Conservation (phyloP, 2,329 filamentous ascomycete species). For the Zymoseptoria crescenta region DNA sequence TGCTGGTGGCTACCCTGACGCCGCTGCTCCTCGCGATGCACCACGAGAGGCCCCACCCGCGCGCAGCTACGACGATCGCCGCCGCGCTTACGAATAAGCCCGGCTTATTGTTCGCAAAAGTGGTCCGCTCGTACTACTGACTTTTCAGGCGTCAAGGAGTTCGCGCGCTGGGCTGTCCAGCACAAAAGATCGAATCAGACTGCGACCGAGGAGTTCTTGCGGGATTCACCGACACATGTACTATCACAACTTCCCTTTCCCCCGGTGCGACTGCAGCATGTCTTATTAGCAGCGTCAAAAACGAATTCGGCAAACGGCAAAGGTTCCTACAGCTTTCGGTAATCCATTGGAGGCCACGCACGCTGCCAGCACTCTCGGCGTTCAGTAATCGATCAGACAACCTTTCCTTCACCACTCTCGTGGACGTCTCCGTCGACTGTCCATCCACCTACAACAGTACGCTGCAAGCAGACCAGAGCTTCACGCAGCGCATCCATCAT, state of each 20-base stretch:
- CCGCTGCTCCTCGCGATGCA: constrained; percentile 17
- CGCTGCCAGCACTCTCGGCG: constrained; percentile 18
- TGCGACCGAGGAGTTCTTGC: constrained; percentile 21
- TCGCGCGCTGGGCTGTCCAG: constrained; percentile 9
- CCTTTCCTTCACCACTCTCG: constrained; percentile 12
- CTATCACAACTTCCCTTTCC: constrained; percentile 24
- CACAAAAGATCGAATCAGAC: constrained; percentile 16
- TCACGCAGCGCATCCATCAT: constrained; percentile 1
- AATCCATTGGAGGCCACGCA: constrained; percentile 8
- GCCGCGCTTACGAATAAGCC: constrained; percentile 29
- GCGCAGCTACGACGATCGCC: constrained; percentile 28
- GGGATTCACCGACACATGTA: constrained; percentile 21
- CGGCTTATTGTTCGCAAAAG: constrained; percentile 12
- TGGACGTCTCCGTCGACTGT: constrained; percentile 8
- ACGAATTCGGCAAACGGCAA: constrained; percentile 13
- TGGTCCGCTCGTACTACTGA: constrained; percentile 18
- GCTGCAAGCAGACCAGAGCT: not conserved
- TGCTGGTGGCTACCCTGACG: constrained; percentile 17
- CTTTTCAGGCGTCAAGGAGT: constrained; percentile 17
- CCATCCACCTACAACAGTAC: constrained; percentile 1
- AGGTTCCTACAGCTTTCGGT: constrained; percentile 15
- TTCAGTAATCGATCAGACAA: constrained; percentile 24
- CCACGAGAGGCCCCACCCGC: constrained; percentile 24
- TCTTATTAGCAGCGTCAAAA: constrained; percentile 26
- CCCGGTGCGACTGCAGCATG: constrained; percentile 29